phyloP scores from a whole-genome alignment of 2,329 filamentous ascomycete genomes.

The Aspergillus candidus region DNA sequence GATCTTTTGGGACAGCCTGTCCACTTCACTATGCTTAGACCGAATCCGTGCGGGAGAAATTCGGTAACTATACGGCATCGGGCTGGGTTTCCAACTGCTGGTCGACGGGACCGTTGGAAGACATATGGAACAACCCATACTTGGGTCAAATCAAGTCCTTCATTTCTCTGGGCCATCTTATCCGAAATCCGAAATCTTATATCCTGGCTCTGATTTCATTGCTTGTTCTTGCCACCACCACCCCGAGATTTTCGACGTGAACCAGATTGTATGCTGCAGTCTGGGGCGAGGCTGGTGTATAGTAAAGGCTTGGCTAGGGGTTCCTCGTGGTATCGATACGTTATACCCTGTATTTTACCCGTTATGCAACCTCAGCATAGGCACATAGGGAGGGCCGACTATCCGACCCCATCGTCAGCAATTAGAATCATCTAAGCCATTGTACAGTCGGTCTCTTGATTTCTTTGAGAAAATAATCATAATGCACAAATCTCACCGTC shows the following conservation, averaged over 20 bases:
- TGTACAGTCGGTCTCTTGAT: no score
- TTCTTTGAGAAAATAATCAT: no score
- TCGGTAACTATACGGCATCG: neutral
- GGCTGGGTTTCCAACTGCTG: no score
- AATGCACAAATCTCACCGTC: no score
- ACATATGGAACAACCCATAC: neutral
- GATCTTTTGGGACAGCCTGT: constrained; percentile 1
- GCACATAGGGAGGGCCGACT: neutral
- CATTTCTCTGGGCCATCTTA: neutral
- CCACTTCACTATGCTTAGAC: neutral
- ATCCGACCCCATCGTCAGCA: neutral
- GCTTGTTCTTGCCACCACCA: constrained; percentile 6
- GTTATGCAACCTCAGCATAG: neutral
- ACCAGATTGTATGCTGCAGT: constrained; percentile 3
- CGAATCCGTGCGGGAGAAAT: constrained; percentile 8
- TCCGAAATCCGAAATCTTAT: constrained; percentile 1
- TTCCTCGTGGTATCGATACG: constrained; percentile 5
- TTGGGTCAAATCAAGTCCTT: constrained; percentile 1
- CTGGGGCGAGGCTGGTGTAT: constrained; percentile 9
- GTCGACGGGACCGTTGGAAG: no score
- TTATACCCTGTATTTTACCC: constrained; percentile 8
- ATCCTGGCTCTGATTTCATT: neutral
- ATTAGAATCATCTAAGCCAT: neutral
- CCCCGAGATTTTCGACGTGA: constrained; percentile 1
- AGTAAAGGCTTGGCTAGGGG: no score